phyloP scores from a whole-genome alignment of 2,329 filamentous ascomycete species.

The Biscogniauxia sp. region DNA sequence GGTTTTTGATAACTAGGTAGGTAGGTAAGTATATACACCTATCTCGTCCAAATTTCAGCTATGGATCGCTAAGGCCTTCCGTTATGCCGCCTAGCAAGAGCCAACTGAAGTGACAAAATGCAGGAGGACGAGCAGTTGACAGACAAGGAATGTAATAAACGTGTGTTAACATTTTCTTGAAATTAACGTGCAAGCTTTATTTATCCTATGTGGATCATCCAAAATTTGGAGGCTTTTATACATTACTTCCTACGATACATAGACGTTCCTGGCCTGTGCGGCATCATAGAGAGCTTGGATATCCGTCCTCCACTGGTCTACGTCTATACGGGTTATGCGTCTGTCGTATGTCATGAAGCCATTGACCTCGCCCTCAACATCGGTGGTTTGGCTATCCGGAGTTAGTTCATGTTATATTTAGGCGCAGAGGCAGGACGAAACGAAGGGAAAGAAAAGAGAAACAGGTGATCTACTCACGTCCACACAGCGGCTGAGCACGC shows the following conservation, averaged over 20 bases:
- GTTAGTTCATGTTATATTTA: constrained; percentile 3
- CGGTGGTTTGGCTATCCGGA: constrained; percentile 58
- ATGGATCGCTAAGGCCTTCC: not conserved
- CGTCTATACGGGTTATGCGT: constrained; percentile 54
- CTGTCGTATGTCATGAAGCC: constrained; percentile 69
- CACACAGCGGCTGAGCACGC: constrained; percentile 67
- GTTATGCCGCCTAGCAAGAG: too few relatives aligned
- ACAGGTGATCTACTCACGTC: constrained; percentile 41
- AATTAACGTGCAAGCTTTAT: too few relatives aligned
- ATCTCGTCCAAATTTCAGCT: not conserved
- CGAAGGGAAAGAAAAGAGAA: not conserved
- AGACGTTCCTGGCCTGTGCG: constrained; percentile 33
- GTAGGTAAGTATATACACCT: too few relatives aligned
- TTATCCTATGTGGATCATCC: too few relatives aligned
- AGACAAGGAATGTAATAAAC: too few relatives aligned
- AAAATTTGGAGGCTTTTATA: not conserved
- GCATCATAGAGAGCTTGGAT: constrained; percentile 60
- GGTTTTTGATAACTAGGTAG: not conserved
- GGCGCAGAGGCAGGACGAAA: not conserved
- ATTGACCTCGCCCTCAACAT: constrained; percentile 74
- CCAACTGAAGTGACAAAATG: too few relatives aligned
- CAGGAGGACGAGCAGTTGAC: too few relatives aligned
- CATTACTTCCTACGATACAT: constrained; percentile 2
- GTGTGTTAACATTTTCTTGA: too few relatives aligned
- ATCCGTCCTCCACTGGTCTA: constrained; percentile 57